Evolutionary conservation across 2,329 filamentous ascomycete genomes (phyloP).

Genomic region (Aspergillus fructus): DNA sequence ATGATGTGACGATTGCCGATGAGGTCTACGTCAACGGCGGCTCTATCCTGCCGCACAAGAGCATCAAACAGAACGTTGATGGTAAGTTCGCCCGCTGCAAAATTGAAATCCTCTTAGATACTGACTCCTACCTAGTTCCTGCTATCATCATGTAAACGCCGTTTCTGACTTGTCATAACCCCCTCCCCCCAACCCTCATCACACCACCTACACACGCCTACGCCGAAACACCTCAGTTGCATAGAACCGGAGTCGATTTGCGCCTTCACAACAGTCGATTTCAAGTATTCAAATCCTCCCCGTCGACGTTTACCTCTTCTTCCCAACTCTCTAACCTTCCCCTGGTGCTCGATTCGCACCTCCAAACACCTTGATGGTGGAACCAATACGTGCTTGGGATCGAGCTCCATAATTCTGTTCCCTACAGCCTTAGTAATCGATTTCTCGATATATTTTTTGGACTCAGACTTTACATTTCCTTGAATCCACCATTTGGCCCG

Average conservation of each 20-base stretch:
- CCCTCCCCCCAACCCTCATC: slow-evolving; percentile 19
- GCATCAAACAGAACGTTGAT: slow-evolving; percentile 97
- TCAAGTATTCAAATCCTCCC: slow-evolving; percentile 12
- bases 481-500: neutral
- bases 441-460: slow-evolving; percentile 12
- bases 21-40: slow-evolving; percentile 99
- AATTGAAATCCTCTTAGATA: neutral
- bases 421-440: slow-evolving; percentile 12
- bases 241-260: slow-evolving; percentile 40
- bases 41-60: slow-evolving; percentile 95
- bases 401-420: slow-evolving; percentile 4
- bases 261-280: slow-evolving; percentile 24
- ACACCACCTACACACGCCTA: slow-evolving; percentile 22
- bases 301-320: slow-evolving; percentile 18
- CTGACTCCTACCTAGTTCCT: slow-evolving; percentile 35
- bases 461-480: neutral
- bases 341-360: slow-evolving; percentile 18
- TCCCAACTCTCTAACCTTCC: slow-evolving; percentile 12
- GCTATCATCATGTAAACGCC: slow-evolving; percentile 50
- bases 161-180: slow-evolving; percentile 27
- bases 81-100: slow-evolving; percentile 46
- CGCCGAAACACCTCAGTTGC: slow-evolving; percentile 32
- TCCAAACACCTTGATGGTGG: slow-evolving; percentile 35
- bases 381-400: slow-evolving; percentile 19
- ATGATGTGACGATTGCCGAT: slow-evolving; percentile 96